Percentiles rank a stretch among this genome's conserved stretches.
These are phyloP conservation scores for Umbelopsis sp. DNA, from an alignment of 192 early-diverging fungal genomes.

Conservation along the genomic window DNA sequence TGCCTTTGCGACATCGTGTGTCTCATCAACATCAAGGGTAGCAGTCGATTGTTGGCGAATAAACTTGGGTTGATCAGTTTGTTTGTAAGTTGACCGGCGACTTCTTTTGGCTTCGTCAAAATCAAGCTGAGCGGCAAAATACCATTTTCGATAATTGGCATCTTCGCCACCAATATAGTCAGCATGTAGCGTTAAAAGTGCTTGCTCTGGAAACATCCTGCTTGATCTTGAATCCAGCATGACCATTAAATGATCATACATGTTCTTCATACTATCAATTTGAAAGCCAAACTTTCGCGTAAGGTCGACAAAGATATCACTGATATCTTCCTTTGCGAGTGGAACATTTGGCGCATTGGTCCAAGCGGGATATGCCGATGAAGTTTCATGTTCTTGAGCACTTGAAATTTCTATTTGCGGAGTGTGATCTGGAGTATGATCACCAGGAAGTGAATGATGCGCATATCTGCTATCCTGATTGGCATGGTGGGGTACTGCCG, in stretches of 20 bases:
- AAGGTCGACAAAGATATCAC: constrained; percentile 72
- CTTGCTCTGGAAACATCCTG: constrained; percentile 72
- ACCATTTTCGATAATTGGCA: constrained; percentile 87
- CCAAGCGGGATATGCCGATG: constrained; percentile 1
- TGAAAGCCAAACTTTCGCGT: constrained; percentile 78
- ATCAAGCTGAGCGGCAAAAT: constrained; percentile 75
- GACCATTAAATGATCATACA: constrained; percentile 74
- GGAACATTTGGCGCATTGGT: constrained; percentile 2
- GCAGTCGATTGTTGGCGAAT: constrained; percentile 18
- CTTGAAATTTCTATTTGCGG: not conserved
- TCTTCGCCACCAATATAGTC: constrained; percentile 82
- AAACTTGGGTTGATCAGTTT: constrained; percentile 26
- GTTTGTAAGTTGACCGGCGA: constrained; percentile 31
- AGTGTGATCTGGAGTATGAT: not conserved
- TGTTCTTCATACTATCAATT: constrained; percentile 76
- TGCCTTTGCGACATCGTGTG: constrained; percentile 26
- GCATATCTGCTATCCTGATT: not conserved
- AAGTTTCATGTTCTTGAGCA: not conserved
- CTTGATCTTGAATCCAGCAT: constrained; percentile 81
- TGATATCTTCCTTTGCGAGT: constrained; percentile 48
- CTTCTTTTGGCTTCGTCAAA: constrained; percentile 51
- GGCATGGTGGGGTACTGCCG: not conserved
- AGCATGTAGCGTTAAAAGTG: constrained; percentile 73
- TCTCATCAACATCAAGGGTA: constrained; percentile 15
- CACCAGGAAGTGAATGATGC: not conserved